A percentile compares a stretch with the other conserved stretches of the same genome.
Conservation (phyloP, 371 early-diverging fungal species). For the Apophysomyces ossiformis region DNA sequence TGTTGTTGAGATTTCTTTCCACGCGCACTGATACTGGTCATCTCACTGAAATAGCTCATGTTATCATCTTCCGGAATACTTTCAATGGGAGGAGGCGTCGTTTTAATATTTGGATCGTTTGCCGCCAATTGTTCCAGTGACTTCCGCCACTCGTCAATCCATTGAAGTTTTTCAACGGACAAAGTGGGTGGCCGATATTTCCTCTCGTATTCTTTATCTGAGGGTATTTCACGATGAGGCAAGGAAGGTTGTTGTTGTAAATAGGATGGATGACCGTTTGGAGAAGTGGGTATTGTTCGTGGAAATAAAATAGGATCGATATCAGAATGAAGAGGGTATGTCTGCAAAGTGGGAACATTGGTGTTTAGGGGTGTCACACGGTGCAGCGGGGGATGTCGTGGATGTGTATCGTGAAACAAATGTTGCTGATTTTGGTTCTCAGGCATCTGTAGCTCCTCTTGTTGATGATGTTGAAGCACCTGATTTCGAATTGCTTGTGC, state of each 20-base stretch:
- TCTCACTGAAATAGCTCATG: slow-evolving; percentile 40
- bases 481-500: slow-evolving; percentile 34
- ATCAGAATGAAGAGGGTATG: neutral
- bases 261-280: neutral
- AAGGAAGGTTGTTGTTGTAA: neutral
- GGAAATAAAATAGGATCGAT: neutral
- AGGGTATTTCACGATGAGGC: neutral
- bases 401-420: slow-evolving; percentile 20
- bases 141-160: slow-evolving; percentile 53
- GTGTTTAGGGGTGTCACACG: slow-evolving; percentile 4
- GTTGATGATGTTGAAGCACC: slow-evolving; percentile 19
- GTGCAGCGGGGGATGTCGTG: slow-evolving; percentile 13
- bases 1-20: slow-evolving; percentile 15
- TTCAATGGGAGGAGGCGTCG: slow-evolving; percentile 48
- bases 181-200: slow-evolving; percentile 29
- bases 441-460: slow-evolving; percentile 19
- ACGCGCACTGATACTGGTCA: slow-evolving; percentile 50
- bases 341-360: slow-evolving; percentile 8
- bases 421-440: slow-evolving; percentile 18
- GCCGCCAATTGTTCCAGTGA: slow-evolving; percentile 50
- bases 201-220: slow-evolving; percentile 9
- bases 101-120: slow-evolving; percentile 28
- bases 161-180: slow-evolving; percentile 40
- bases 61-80: slow-evolving; percentile 50
- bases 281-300: slow-evolving; percentile 4